Base-by-base conservation (phyloP, 164 flowering plant genomes). In the Magnolia kwangsiensis region DNA sequence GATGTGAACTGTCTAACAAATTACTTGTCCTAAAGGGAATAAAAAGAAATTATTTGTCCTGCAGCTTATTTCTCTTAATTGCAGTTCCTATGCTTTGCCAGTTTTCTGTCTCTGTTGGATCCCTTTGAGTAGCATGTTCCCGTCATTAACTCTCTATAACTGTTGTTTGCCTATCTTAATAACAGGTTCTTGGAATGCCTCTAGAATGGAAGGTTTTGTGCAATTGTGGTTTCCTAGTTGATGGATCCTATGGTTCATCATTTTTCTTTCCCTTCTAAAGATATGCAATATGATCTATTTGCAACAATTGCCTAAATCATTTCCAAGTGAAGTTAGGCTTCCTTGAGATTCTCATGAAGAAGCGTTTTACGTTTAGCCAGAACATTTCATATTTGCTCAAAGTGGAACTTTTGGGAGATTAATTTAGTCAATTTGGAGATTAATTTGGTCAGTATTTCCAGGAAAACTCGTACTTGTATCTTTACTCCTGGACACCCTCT, bases 391-490 rank as follows among this genome's bases (percentile, higher is more conserved):
- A 64, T 71, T 45, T 70, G 11, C 37, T 70, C 23, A 50, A 6
- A 18, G 55, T 2, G 21, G 50, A 18, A 19, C 8, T 1, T 49
- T 72, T 8, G 16, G 50, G 7, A 59, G 65, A 71, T 73, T 74
- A 65, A 55, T 49, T 29, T 51, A 59, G 45, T 29, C 63, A 9
- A 27, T 27, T 27, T 27, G 29, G 29, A 23, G 65, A 71, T 73
- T 74, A 65, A 55, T 49, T 29, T 51, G 65, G 20, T 29, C 63
- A 9, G 29, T 63, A 58, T 80, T 88, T 87, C 77, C 87, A 93
- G 99, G 89, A 90, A 90, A 80, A 91, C 98, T 68, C 92, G 98
- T 14, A 93, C 99, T 9, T 95, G 99, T 78, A 93, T 95, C 72
- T 87, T 89, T 82, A 89, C 97, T 58, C 93, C 95, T 45, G 97